These are phyloP conservation scores for Trichophyton verrucosum DNA, from an alignment of 2,329 filamentous ascomycete genomes.

Conservation along the genomic window DNA sequence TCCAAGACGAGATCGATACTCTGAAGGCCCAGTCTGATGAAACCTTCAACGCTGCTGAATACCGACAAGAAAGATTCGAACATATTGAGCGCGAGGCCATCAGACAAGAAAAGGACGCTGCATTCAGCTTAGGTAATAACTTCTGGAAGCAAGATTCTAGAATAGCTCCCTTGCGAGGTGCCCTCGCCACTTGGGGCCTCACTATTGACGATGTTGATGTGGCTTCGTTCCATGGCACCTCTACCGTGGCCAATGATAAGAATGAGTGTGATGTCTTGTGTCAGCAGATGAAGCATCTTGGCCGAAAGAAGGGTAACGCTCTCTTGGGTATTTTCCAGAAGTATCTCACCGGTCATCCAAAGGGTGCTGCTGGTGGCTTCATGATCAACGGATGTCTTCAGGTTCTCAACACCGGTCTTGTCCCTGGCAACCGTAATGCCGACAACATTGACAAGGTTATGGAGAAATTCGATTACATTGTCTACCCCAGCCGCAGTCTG, in stretches of 20 bases:
- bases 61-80: slow-evolving; percentile 66
- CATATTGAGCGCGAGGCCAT: slow-evolving; percentile 82
- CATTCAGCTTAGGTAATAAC: slow-evolving; percentile 87
- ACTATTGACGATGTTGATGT: slow-evolving; percentile 92
- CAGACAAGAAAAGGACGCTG: slow-evolving; percentile 84
- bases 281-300: slow-evolving; percentile 88
- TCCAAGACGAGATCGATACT: slow-evolving; percentile 82
- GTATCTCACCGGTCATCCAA: slow-evolving; percentile 95
- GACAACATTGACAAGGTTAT: slow-evolving; percentile 94
- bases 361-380: slow-evolving; percentile 98
- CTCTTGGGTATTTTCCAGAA: slow-evolving; percentile 98
- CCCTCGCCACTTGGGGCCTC: slow-evolving; percentile 93
- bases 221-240: slow-evolving; percentile 97
- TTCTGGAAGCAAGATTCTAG: slow-evolving; percentile 96
- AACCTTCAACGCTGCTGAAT: slow-evolving; percentile 71
- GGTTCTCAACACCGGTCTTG: slow-evolving; percentile 83
- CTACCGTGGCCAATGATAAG: slow-evolving; percentile 98
- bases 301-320: slow-evolving; percentile 91
- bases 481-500: slow-evolving; percentile 88
- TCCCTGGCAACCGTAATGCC: slow-evolving; percentile 93
- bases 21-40: slow-evolving; percentile 64
- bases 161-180: slow-evolving; percentile 90
- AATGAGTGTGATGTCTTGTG: slow-evolving; percentile 97
- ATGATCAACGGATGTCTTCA: slow-evolving; percentile 99
- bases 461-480: slow-evolving; percentile 96